Conservation (phyloP, 2,329 filamentous ascomycete species). For the Trichophyton rubrum region DNA sequence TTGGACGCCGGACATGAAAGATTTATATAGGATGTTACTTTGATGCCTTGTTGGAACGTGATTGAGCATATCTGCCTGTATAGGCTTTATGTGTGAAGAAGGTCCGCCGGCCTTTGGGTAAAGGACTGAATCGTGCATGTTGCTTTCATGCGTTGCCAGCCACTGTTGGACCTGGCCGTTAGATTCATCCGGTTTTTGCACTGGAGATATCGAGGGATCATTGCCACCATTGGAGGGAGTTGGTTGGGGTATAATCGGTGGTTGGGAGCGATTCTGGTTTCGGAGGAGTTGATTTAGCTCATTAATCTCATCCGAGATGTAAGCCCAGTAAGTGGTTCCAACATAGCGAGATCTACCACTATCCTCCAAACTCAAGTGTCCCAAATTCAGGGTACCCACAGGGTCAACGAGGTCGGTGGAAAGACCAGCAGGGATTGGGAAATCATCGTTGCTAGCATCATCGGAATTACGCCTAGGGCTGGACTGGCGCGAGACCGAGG, state of each 20-base stretch:
- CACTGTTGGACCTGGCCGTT: background rate
- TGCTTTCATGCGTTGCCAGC: background rate
- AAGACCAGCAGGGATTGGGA: conserved; percentile 31
- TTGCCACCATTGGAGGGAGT: background rate
- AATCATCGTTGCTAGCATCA: conserved; percentile 27
- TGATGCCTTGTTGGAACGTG: conserved; percentile 33
- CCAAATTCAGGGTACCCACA: conserved; percentile 30
- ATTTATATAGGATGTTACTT: conserved; percentile 36
- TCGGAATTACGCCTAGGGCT: conserved; percentile 27
- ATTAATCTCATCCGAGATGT: conserved; percentile 35
- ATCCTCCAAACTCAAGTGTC: conserved; percentile 33
- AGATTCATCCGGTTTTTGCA: background rate
- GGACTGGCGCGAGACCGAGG: conserved; percentile 16
- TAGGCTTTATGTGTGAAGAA: conserved; percentile 21
- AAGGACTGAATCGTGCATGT: conserved; percentile 5
- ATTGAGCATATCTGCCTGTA: conserved; percentile 31
- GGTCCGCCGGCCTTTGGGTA: conserved; percentile 21
- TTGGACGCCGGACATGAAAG: conserved; percentile 36
- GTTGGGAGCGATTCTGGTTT: conserved; percentile 27
- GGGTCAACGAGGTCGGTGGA: conserved; percentile 33
- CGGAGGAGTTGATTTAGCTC: conserved; percentile 34
- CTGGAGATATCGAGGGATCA: background rate
- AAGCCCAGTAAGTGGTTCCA: conserved; percentile 36
- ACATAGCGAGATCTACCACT: conserved; percentile 35
- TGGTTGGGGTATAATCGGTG: conserved; percentile 1